A percentile compares a stretch with the other conserved stretches of the same genome.
Evolutionary conservation across 768 basidiomycete genomes (phyloP).

Genomic region (Lentinus tigrinus): DNA sequence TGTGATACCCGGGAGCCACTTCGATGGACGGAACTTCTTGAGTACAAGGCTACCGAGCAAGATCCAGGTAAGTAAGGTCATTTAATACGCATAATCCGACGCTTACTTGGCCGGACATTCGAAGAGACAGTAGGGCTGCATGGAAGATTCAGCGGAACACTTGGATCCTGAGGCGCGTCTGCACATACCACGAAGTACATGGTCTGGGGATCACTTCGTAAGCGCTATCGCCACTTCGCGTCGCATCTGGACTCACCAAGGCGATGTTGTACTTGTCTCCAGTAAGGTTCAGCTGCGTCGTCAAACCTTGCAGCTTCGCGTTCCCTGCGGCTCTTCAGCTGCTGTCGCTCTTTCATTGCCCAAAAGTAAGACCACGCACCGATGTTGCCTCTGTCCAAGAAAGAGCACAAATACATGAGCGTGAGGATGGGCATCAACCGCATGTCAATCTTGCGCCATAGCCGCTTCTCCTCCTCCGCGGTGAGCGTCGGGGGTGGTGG

Average conservation of each 20-base stretch:
- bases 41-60: slow-evolving; percentile 42
- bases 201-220: slow-evolving; percentile 35
- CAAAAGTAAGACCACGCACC: slow-evolving; percentile 3
- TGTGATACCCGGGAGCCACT: slow-evolving; percentile 68
- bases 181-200: slow-evolving; percentile 68
- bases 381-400: slow-evolving; percentile 27
- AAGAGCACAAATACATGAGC: slow-evolving; percentile 31
- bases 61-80: neutral
- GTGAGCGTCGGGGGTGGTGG: slow-evolving; percentile 47
- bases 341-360: too few relatives aligned
- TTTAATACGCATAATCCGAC: neutral
- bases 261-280: slow-evolving; percentile 67
- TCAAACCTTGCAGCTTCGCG: slow-evolving; percentile 44
- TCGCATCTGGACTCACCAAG: slow-evolving; percentile 39
- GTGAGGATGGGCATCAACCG: slow-evolving; percentile 31
- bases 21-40: slow-evolving; percentile 64
- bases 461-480: slow-evolving; percentile 44
- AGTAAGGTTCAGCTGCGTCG: slow-evolving; percentile 51
- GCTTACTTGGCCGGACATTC: slow-evolving; percentile 71
- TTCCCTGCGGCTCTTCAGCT: slow-evolving; percentile 2
- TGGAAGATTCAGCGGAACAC: slow-evolving; percentile 25
- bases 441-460: slow-evolving; percentile 32
- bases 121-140: slow-evolving; percentile 57
- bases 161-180: slow-evolving; percentile 23
- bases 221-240: neutral